Base-by-base conservation (phyloP, 2,329 filamentous ascomycete species). In the Raffaelea albimanens region DNA sequence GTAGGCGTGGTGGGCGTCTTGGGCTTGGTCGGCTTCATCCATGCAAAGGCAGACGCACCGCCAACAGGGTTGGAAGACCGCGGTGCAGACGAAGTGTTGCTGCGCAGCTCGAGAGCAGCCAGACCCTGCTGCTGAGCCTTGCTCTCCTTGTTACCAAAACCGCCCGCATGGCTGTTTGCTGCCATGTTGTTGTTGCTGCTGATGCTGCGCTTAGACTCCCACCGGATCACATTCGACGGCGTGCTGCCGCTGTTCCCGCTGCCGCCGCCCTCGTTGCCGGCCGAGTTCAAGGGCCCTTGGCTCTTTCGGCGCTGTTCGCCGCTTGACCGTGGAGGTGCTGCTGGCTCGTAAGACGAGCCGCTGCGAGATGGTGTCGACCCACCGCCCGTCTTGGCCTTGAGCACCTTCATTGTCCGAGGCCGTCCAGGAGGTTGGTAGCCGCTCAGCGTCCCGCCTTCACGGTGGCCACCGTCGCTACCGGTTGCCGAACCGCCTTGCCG, bases 11-110 rank as follows among this genome's bases (percentile, higher is more conserved):
- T 59, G 2, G 67, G 59, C 11, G 65, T 59, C 57, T 69, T 69
- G 41, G 71, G 65, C 56, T 72, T 72, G 44, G 59, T 61, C 18
- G 73, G 66, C 43, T 85, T 91, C 71, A 96, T 83, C 90, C 90
- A 97, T 13, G 86, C 83, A 68, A 97, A 97, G 3, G 91, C 91
- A 50, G 87, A 93, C 14, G 86, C 91, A n/a, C 87, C 87, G 9
- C 91, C 91, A 18, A 95, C 78, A 0, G 93, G 91, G 59, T 97
- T 97, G 29, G 80, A 72, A 7, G 80, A 74, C 48, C 80, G 76
- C 16, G 78, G 68, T n/a, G 69, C 60, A 18, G 65, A 58, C 39
- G 68, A 61, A 34, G 62, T 58, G 46, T 63, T 68, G 48, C 20
- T 46, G 47, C 67, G 65, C 36, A 57, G 54, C 42, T 68, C 64